phyloP scores from a whole-genome alignment of 225 moss, liverwort and hornwort species.

The Sphagnum tenellum region DNA sequence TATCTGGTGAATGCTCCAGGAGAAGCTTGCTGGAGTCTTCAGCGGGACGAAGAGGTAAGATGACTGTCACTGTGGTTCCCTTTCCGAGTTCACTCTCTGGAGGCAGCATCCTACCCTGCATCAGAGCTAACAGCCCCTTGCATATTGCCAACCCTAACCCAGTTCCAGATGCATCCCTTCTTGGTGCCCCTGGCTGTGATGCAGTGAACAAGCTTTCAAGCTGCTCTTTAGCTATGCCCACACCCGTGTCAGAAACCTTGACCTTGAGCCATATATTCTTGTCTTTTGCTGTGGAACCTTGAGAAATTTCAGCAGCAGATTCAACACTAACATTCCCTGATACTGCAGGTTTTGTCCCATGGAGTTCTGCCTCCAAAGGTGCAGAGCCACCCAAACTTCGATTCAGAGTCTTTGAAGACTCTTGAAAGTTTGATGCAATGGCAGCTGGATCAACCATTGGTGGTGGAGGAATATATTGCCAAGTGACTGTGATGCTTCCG shows the following conservation, averaged over 20 bases:
- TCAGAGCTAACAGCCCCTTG: slow-evolving; percentile 69
- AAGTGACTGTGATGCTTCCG: slow-evolving; percentile 47
- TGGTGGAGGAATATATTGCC: slow-evolving; percentile 55
- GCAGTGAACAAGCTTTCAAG: slow-evolving; percentile 54
- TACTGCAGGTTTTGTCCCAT: slow-evolving; percentile 11
- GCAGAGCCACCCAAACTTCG: slow-evolving; percentile 20
- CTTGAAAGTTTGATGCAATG: slow-evolving; percentile 14
- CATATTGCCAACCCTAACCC: slow-evolving; percentile 87
- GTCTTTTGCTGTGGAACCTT: slow-evolving; percentile 11
- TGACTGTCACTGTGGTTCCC: slow-evolving; percentile 67
- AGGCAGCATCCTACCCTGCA: slow-evolving; percentile 63
- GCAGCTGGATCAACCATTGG: slow-evolving; percentile 19
- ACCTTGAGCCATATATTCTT: slow-evolving; percentile 77
- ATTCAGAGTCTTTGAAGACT: slow-evolving; percentile 32
- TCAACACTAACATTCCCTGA: slow-evolving; percentile 13
- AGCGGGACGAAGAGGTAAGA: slow-evolving; percentile 62
- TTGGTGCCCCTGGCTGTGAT: slow-evolving; percentile 59
- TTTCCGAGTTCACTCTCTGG: slow-evolving; percentile 51
- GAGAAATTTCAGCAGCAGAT: slow-evolving; percentile 10
- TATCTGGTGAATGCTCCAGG: slow-evolving; percentile 26
- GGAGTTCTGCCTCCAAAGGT: slow-evolving; percentile 8
- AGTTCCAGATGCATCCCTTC: slow-evolving; percentile 73
- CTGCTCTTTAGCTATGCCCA: slow-evolving; percentile 75
- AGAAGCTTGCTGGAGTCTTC: slow-evolving; percentile 52
- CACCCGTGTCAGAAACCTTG: slow-evolving; percentile 64